phyloP scores from a whole-genome alignment of 2,329 filamentous ascomycete species.

The Colletotrichum limetticola region DNA sequence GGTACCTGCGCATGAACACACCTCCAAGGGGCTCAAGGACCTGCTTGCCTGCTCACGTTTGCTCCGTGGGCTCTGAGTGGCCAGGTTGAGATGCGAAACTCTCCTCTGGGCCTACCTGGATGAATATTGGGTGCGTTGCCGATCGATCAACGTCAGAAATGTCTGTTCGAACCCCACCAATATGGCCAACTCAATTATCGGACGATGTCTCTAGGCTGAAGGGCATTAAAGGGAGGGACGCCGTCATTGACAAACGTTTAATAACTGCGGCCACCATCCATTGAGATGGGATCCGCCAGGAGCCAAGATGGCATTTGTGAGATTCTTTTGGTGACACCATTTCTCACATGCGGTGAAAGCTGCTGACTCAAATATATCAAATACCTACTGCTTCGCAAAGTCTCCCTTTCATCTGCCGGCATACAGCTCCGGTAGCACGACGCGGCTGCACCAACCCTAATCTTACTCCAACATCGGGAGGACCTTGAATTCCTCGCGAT shows the following conservation, averaged over 20 bases:
- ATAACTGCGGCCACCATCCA: not conserved
- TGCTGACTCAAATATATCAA: not conserved
- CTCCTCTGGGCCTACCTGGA: constrained; percentile 3
- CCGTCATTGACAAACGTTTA: constrained; percentile 1
- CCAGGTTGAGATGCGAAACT: constrained; percentile 21
- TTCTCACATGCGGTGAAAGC: not conserved
- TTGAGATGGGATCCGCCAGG: not conserved
- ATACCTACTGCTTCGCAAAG: constrained; percentile 15
- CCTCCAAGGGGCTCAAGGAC: constrained; percentile 13
- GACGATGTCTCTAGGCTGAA: constrained; percentile 24
- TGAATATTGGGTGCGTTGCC: constrained; percentile 1
- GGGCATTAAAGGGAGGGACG: constrained; percentile 12
- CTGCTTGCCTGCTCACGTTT: constrained; percentile 20
- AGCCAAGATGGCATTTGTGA: not conserved
- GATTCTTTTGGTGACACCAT: not conserved
- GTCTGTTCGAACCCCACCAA: constrained; percentile 20
- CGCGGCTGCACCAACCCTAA: constrained; percentile 4
- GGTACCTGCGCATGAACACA: constrained; percentile 25
- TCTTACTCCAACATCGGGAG: constrained; percentile 13
- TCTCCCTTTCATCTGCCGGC: constrained; percentile 14
- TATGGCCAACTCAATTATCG: constrained; percentile 25
- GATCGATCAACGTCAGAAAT: constrained; percentile 32
- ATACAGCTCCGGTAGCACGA: constrained; percentile 17
- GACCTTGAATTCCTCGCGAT: constrained; percentile 13
- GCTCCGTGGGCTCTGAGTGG: constrained; percentile 8